phyloP scores from a whole-genome alignment of 2,329 filamentous ascomycete species.

The Colletotrichum lentis region DNA sequence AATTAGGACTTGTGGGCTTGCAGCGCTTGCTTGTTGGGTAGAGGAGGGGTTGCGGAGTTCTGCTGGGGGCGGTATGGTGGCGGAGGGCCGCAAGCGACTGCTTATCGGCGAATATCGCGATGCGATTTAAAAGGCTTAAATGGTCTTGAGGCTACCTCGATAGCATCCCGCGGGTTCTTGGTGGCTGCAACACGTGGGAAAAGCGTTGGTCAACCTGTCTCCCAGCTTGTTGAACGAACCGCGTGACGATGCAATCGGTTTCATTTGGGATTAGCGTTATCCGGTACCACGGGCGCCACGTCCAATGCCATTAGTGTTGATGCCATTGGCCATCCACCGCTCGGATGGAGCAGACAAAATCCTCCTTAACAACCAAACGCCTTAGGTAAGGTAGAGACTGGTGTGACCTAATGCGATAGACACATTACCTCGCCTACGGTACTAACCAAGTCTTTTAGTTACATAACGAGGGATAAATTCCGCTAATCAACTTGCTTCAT shows the following conservation, averaged over 20 bases:
- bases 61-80: constrained; percentile 36
- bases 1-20: constrained; percentile 31
- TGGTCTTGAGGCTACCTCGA: constrained; percentile 25
- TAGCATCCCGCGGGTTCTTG: constrained; percentile 29
- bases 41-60: constrained; percentile 36
- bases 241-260: constrained; percentile 36
- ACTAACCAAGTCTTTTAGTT: accelerated
- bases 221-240: constrained; percentile 32
- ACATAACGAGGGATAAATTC: neutral
- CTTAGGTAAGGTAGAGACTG: constrained; percentile 26
- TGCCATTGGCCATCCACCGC: constrained; percentile 26
- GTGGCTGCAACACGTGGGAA: constrained; percentile 38
- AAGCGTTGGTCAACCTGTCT: constrained; percentile 37
- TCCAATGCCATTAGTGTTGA: constrained; percentile 23
- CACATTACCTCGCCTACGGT: neutral
- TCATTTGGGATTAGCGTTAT: constrained; percentile 38
- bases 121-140: constrained; percentile 18
- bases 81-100: constrained; percentile 24
- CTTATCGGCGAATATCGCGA: constrained; percentile 34
- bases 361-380: neutral
- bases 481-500: neutral
- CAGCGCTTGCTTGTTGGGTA: constrained; percentile 37
- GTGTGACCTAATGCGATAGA: neutral
- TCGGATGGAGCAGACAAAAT: constrained; percentile 20
- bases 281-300: constrained; percentile 29